Percentiles rank a stretch among this genome's conserved stretches.
Evolutionary conservation across 805 yeast genomes (phyloP).

Genomic region (Candida awuae): DNA sequence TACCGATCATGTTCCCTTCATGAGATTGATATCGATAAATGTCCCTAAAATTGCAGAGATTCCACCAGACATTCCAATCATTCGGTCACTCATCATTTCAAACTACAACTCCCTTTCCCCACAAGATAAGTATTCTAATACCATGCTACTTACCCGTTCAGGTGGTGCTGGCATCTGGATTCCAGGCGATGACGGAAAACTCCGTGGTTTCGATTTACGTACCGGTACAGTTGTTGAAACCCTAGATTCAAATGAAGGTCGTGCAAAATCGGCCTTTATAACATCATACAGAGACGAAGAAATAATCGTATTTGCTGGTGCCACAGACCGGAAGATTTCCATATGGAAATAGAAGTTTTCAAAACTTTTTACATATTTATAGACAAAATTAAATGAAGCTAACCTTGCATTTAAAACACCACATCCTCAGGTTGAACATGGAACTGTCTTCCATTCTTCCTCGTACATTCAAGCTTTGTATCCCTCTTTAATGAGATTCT

Average conservation of each 20-base stretch:
- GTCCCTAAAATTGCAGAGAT: conserved; percentile 28
- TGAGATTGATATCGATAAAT: conserved; percentile 53
- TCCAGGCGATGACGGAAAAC: conserved; percentile 57
- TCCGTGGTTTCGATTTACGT: conserved; percentile 51
- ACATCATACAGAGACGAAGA: conserved; percentile 27
- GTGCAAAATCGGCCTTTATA: conserved; percentile 38
- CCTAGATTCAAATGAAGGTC: conserved; percentile 34
- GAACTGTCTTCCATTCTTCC: conserved; percentile 53
- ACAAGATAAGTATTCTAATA: conserved; percentile 58
- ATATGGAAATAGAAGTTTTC: conserved; percentile 24
- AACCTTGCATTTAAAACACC: conserved; percentile 34
- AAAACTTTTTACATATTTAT: not conserved
- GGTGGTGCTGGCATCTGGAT: conserved; percentile 50
- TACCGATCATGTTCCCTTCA: conserved; percentile 71
- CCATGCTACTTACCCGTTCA: conserved; percentile 31
- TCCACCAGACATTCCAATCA: conserved; percentile 17
- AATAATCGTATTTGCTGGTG: conserved; percentile 42
- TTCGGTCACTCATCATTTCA: conserved; percentile 32
- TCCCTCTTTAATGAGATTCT: conserved; percentile 58
- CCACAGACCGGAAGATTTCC: conserved; percentile 33
- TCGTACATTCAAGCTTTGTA: conserved; percentile 39
- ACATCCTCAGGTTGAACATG: conserved; percentile 63
- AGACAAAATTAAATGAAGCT: too few species aligned
- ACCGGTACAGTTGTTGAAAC: conserved; percentile 30
- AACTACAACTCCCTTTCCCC: conserved; percentile 48